phyloP scores from a whole-genome alignment of 2,329 filamentous ascomycete species.

The Xylariaceae sp. region DNA sequence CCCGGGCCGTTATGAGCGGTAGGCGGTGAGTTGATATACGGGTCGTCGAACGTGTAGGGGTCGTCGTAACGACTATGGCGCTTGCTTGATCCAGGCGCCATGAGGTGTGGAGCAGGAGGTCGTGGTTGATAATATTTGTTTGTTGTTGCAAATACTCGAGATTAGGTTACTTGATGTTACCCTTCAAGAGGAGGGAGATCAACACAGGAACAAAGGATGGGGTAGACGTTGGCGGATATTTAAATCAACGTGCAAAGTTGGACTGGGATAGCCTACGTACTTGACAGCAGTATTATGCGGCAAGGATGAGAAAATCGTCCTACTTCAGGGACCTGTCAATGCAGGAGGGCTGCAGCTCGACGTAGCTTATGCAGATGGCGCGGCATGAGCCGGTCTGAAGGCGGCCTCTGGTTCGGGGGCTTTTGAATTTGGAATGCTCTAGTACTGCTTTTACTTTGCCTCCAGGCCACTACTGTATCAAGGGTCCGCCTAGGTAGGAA shows the following conservation, averaged over 20 bases:
- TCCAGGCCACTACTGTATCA: no score
- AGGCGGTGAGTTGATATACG: constrained; percentile 23
- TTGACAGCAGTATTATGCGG: neutral
- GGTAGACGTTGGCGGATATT: constrained; percentile 9
- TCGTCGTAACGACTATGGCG: constrained; percentile 25
- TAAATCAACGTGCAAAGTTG: constrained; percentile 5
- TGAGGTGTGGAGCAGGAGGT: constrained; percentile 11
- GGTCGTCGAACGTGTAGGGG: constrained; percentile 27
- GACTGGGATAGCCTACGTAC: constrained; percentile 7
- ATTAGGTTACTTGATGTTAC: neutral
- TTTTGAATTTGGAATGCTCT: neutral
- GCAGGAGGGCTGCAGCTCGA: constrained; percentile 16
- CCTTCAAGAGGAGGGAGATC: neutral
- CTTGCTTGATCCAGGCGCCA: constrained; percentile 23
- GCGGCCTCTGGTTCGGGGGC: constrained; percentile 13
- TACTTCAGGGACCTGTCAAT: constrained; percentile 9
- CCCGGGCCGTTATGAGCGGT: constrained; percentile 8
- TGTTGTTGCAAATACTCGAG: no score
- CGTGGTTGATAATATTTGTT: neutral
- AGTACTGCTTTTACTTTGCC: no score
- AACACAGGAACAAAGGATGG: constrained; percentile 1
- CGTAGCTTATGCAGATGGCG: constrained; percentile 14
- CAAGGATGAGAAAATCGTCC: constrained; percentile 4
- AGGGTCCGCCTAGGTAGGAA: no score
- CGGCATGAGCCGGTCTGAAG: constrained; percentile 6